phyloP scores from a whole-genome alignment of 1,284 basidiomycete genomes.

The Athelia psychrophila region DNA sequence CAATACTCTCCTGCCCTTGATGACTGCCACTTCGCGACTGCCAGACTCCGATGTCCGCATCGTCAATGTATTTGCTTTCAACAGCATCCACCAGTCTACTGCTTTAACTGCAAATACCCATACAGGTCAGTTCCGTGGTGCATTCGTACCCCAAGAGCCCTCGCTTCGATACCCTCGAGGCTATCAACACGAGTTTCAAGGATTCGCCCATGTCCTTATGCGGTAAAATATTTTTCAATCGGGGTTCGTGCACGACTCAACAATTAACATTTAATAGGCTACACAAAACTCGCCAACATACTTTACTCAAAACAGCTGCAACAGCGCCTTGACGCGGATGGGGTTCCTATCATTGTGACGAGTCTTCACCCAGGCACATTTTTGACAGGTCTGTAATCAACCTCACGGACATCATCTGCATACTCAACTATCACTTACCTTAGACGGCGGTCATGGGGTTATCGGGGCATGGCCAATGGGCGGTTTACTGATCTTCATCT shows the following conservation, averaged over 20 bases:
- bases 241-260: too few relatives aligned
- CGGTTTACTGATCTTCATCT: neutral
- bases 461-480: neutral
- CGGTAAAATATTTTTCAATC: neutral
- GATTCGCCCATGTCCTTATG: neutral
- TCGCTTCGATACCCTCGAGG: neutral
- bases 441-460: neutral
- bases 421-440: neutral
- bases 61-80: conserved; percentile 23
- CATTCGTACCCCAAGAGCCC: neutral
- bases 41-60: conserved; percentile 47
- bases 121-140: neutral
- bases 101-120: neutral
- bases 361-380: conserved; percentile 29
- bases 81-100: neutral
- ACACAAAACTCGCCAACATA: conserved; percentile 39
- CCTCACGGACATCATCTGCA: too few relatives aligned
- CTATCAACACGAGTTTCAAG: neutral
- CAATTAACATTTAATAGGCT: conserved; percentile 19
- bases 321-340: conserved; percentile 25
- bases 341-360: conserved; percentile 23
- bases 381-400: neutral
- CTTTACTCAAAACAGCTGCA: conserved; percentile 39
- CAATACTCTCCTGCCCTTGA: conserved; percentile 42
- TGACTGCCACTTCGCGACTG: conserved; percentile 40